Base-by-base conservation (phyloP, 306 rosid species). In the Heteromeles arbutifolia region DNA sequence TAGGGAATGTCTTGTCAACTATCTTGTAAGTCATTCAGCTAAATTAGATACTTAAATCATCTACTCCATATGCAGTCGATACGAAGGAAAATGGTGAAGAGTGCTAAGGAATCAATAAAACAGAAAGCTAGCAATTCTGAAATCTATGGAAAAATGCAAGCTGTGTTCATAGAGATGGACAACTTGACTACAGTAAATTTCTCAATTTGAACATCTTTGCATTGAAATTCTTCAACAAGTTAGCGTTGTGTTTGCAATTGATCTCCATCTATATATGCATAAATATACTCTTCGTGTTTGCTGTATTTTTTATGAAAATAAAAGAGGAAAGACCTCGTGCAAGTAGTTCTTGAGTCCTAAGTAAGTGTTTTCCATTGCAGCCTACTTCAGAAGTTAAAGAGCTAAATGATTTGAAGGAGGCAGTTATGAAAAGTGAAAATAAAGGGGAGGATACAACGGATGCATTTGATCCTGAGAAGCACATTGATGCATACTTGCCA, bases 101-200 rank as follows among this genome's bases (percentile, higher is more conserved):
- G 89, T 73, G 98, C 93, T 52, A 91, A 90, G 82, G 96, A 91
- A 88, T 83, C 96, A 87, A 87, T 90, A 58, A 86, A 54, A 69
- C 73, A 29, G 72, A 85, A 89, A 19, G 97, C 87, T 25, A 91
- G 90, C 89, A 80, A 85, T 74, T 86, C 93, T 14, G 93, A 91
- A 83, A 88, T 93, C 50, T 93, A 85, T 50, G 92, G 97, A 22
- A 86, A 86, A 54, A 87, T 93, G 93, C 96, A 93, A 86, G 90
- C 81, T 11, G 94, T 90, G 77, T 91, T 93, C 68, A 82, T 91
- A 65, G 94, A 91, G 85, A 91, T 90, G 91, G 98, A 93, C 57
- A 79, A 59, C 45, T 48, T 29, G 32, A 65, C 50, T 53, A 31
- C 52, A 11, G 73, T 63, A 63, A 57, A 4, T 41, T 58, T 18